Evolutionary conservation across 495 filamentous ascomycete species (phyloP), one percentile per base, ranked within the genome.

Genomic region (Daldinia bambusicola): DNA sequence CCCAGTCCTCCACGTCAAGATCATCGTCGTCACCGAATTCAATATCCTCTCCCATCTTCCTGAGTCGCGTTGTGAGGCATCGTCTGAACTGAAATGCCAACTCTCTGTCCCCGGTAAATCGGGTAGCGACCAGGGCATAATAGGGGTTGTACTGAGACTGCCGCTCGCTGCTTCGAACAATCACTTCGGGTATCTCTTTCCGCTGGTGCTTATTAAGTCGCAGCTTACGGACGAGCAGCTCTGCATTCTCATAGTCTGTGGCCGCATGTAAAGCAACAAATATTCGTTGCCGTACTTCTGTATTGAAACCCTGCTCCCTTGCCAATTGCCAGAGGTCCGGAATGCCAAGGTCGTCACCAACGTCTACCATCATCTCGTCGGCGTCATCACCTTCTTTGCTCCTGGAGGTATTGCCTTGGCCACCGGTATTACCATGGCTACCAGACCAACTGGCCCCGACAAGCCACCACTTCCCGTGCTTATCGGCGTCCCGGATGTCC

Each of bases 391-490:
- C 75, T 1, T 72, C 67, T 36, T 77, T 71, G 36, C 78, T 68
- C 50, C 70, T 32, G 3, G 50, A 63, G 60, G 71, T 58, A 56
- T 64, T 61, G 16, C 67, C 50, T 65, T 67, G 16, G 41, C 67
- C 55, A 14, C 69, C 50, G 20, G 81, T 75, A 26, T 80, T 80
- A 36, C 55, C 61, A 57, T 86, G 85, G 32, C 84, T 89, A 1
- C 87, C 87, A 9, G 81, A 76, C 91, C 93, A 97, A 79, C 93
- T 96, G 12, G 95, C 94, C 50, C 95, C 95, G 26, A 97, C 90
- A 38, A 98, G 87, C 95, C 95, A 98, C 96, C 95, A 98, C 83
- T 97, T 98, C 2, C 95, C 95, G 79, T 91, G 93, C 70, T 91
- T 93, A 20, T 93, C 89, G 2, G 89, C 90, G 61, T 95, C 85